These are phyloP conservation scores for Raphanus raphanistrum DNA, from an alignment of 345 rosid species.

Conservation along the genomic window DNA sequence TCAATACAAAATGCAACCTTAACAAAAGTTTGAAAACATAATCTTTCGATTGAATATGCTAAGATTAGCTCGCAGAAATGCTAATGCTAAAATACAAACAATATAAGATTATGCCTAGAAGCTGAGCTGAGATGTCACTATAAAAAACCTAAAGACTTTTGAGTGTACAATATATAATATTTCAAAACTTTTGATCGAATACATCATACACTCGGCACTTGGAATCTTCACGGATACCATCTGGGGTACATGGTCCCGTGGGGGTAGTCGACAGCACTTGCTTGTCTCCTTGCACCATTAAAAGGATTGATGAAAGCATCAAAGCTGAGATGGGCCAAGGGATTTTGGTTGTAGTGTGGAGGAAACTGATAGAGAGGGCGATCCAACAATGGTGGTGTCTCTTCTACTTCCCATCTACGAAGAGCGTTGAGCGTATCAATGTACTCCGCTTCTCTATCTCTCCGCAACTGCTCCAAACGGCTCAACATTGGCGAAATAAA, in stretches of 20 bases:
- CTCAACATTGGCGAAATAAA: constrained; percentile 22
- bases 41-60: neutral
- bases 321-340: neutral
- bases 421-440: neutral
- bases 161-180: neutral
- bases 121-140: neutral
- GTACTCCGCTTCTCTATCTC: neutral
- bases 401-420: neutral
- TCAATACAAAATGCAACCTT: neutral
- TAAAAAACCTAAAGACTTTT: neutral
- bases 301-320: neutral
- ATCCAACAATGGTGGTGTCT: neutral
- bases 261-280: neutral
- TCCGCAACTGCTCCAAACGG: constrained; percentile 12
- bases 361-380: neutral
- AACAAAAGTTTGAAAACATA: neutral
- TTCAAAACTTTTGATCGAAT: neutral
- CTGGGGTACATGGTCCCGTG: neutral
- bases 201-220: neutral
- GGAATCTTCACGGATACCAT: neutral
- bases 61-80: neutral
- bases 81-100: neutral
- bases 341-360: neutral
- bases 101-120: neutral
- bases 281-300: neutral